Evolutionary conservation across 306 rosid genomes (phyloP).

Genomic region (Acacia confusa): DNA sequence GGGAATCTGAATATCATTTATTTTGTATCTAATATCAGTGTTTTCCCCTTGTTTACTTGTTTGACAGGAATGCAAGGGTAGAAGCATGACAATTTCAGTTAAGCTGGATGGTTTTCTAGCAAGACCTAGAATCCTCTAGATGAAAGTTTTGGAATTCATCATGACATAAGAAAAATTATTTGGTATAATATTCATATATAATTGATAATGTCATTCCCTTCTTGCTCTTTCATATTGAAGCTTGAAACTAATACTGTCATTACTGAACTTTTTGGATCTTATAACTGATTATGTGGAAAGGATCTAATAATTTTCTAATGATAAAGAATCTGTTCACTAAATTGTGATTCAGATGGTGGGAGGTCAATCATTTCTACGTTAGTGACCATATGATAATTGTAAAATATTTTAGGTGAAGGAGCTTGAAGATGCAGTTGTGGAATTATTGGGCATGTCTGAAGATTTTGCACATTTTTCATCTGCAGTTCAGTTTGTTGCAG

Average conservation of each 20-base stretch:
- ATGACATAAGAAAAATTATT: neutral
- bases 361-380: neutral
- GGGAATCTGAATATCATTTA: conserved; percentile 38
- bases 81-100: neutral
- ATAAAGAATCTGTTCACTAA: neutral
- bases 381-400: conserved; percentile 24
- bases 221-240: neutral
- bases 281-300: neutral
- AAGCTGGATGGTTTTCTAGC: neutral
- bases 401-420: conserved; percentile 60
- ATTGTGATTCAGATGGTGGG: neutral
- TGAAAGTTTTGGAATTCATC: neutral
- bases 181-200: too few species aligned
- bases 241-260: neutral
- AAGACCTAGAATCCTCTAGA: neutral
- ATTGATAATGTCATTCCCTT: neutral
- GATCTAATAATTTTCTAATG: neutral
- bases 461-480: conserved; percentile 55
- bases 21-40: neutral
- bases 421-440: conserved; percentile 66
- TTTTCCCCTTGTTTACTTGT: neutral
- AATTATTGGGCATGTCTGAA: conserved; percentile 52
- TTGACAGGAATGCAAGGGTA: neutral
- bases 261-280: neutral
- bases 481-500: conserved; percentile 60